Conservation (phyloP, 78 protist genomes). For the Acrasis kona region DNA sequence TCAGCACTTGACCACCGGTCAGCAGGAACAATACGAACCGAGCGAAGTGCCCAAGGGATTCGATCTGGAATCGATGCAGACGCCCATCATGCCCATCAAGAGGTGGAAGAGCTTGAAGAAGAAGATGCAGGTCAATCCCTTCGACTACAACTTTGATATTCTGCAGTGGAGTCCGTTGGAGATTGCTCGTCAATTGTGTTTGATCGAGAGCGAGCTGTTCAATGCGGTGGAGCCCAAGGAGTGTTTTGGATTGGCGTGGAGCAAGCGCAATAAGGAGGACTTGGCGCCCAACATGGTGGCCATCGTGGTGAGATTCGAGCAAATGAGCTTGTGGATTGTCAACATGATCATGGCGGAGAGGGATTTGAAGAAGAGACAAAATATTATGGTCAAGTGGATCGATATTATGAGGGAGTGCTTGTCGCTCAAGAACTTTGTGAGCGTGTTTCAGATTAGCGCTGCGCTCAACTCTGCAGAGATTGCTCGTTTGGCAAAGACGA, state of each 20-base stretch:
- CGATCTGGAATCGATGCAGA: not conserved
- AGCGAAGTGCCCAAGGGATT: slow-evolving; percentile 7
- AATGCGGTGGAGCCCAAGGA: slow-evolving; percentile 10
- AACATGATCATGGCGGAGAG: not conserved
- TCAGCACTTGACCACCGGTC: not conserved
- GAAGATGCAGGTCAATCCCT: not conserved
- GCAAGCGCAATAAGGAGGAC: not conserved
- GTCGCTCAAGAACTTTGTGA: not conserved
- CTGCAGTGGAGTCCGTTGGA: not conserved
- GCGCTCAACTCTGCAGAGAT: not conserved
- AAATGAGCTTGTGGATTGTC: not conserved
- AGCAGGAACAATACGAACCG: not conserved
- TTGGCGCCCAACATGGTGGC: slow-evolving; percentile 11
- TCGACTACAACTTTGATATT: not conserved
- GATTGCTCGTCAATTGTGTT: slow-evolving; percentile 7
- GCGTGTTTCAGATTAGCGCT: not conserved
- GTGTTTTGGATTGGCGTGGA: not conserved
- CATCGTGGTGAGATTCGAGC: not conserved
- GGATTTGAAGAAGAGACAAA: not conserved
- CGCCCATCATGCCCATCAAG: not conserved
- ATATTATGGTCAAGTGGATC: not conserved
- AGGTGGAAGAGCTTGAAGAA: not conserved
- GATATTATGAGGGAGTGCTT: not conserved
- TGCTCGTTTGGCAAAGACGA: not conserved
- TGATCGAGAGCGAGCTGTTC: not conserved